A percentile compares a stretch with the other conserved stretches of the same genome.
These are phyloP conservation scores for Sporothrix curviconia DNA, from an alignment of 2,329 filamentous ascomycete species.

Conservation along the genomic window DNA sequence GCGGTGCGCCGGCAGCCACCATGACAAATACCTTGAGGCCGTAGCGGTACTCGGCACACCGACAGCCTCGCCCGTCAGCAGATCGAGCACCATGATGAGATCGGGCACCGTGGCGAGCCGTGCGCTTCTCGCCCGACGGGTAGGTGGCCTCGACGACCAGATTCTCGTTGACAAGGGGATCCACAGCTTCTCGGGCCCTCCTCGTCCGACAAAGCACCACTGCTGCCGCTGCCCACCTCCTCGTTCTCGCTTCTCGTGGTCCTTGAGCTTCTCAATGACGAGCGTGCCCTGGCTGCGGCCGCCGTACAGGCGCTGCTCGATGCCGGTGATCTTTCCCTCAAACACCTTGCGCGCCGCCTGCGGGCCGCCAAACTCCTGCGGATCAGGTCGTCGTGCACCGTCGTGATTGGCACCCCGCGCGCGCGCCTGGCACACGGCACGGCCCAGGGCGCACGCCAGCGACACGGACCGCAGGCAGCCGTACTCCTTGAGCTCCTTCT, in stretches of 20 bases:
- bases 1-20: constrained; percentile 47
- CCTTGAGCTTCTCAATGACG: constrained; percentile 22
- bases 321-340: constrained; percentile 46
- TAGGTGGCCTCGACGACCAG: constrained; percentile 22
- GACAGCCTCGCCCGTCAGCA: constrained; percentile 41
- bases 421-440: constrained; percentile 45
- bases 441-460: constrained; percentile 41
- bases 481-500: constrained; percentile 27
- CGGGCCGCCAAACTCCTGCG: constrained; percentile 40
- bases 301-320: constrained; percentile 42
- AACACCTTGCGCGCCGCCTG: constrained; percentile 42
- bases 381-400: constrained; percentile 42
- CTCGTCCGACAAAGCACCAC: not conserved
- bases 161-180: constrained; percentile 28
- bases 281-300: constrained; percentile 42
- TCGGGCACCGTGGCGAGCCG: constrained; percentile 44
- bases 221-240: constrained; percentile 27
- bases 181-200: constrained; percentile 15
- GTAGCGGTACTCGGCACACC: constrained; percentile 49
- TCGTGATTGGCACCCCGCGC: constrained; percentile 37
- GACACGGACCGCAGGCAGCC: constrained; percentile 32
- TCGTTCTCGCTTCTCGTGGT: constrained; percentile 24
- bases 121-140: constrained; percentile 21
- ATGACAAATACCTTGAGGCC: constrained; percentile 46
- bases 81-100: constrained; percentile 42